Evolutionary conservation across 495 filamentous ascomycete genomes (phyloP), one percentile per base, ranked within the genome.

Genomic region (Xylaria sp.): DNA sequence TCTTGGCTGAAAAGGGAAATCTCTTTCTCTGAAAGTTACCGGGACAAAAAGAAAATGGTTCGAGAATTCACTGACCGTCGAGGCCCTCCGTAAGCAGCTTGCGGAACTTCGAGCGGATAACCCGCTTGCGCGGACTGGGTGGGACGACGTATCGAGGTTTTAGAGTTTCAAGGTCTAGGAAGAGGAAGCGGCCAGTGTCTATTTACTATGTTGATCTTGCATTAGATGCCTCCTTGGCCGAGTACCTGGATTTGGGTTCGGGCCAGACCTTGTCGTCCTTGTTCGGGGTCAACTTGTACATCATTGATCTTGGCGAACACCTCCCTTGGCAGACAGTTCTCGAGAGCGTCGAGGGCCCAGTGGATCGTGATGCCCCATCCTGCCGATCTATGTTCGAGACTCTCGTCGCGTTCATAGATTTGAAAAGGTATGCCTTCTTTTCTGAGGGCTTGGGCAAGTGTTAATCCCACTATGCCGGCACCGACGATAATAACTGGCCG

Each of bases 361-460:
- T 90, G 85, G 46, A 90, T 79, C 0, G 88, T 88, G 21, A 90
- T 77, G 5, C 85, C 88, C 88, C 88, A 90, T 48, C 89, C 88
- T 37, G 81, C 81, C 7, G 74, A 80, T 5, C 88, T 82, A 15
- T 82, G 76, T 15, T 78, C 74, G 29, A 82, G 72, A 12, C 78
- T 73, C 3, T 77, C 68, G 72, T 90, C 88, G 5, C 86, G 83
- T 64, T 91, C 89, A 74, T 85, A 90, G 26, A 55, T 55, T 55
- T 55, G 52, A 15, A 55, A 55, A 5, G 52, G 52, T 24, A 55
- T 55, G 52, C 26, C 52, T 7, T 55, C 52, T 14, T 31, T 17
- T 55, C 17, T 55, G 3, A 55, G 52, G 14, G 24, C 12, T 17
- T 55, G 52, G 24, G 52, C 52, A 55, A 55, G 52, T 55, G 52